Percentiles rank a stretch among this genome's conserved stretches.
phyloP scores from a whole-genome alignment of 805 yeast genomes.

The Kodamaea fukazawae region DNA sequence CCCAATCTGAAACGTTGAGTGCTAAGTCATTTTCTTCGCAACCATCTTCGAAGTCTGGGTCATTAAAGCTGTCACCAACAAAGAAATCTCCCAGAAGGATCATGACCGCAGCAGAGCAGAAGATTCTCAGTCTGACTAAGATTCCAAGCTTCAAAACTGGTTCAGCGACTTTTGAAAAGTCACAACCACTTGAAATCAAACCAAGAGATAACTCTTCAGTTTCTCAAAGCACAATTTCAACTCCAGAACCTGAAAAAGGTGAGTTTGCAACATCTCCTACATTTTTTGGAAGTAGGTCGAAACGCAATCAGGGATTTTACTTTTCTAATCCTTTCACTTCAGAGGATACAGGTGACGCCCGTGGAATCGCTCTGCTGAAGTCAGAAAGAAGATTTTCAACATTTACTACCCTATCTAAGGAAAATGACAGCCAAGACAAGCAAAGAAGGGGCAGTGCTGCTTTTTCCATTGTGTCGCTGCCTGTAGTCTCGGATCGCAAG shows the following conservation, averaged over 20 bases:
- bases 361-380: not conserved
- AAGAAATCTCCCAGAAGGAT: conserved; percentile 15
- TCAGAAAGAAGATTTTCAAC: conserved; percentile 5
- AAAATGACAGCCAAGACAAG: not conserved
- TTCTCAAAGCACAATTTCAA: too few species aligned
- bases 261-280: conserved; percentile 4
- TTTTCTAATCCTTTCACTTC: conserved; percentile 1
- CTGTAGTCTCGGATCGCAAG: conserved; percentile 4
- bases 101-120: conserved; percentile 24
- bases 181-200: not conserved
- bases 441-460: conserved; percentile 12
- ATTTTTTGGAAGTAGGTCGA: not conserved
- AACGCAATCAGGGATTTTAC: not conserved
- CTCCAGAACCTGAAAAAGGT: conserved; percentile 1
- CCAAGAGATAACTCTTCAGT: not conserved
- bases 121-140: conserved; percentile 21
- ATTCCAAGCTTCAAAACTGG: conserved; percentile 23
- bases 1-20: conserved; percentile 1
- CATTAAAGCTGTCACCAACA: conserved; percentile 4
- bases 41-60: conserved; percentile 4
- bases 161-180: not conserved
- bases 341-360: not conserved
- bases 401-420: conserved; percentile 4
- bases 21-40: not conserved
- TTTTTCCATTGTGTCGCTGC: conserved; percentile 12